Evolutionary conservation across 2,329 filamentous ascomycete species (phyloP), one percentile per base, ranked within the genome.

Genomic region (Colletotrichum melonis): DNA sequence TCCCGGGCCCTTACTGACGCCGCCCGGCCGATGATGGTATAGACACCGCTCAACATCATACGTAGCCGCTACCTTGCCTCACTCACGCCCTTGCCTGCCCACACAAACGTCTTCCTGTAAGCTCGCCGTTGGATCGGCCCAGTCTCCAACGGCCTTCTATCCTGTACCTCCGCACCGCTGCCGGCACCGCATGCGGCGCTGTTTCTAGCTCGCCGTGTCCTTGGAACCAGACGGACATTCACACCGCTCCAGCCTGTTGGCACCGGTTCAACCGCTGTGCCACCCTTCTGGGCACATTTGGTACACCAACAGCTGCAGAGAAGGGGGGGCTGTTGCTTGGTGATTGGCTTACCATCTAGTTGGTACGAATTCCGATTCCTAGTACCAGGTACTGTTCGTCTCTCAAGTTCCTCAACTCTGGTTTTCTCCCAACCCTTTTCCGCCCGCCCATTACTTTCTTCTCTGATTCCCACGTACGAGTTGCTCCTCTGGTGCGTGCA

Each of bases 311-410:
- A 64, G 54, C 42, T 60, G 58, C 54, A 66, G 11, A 59, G 63
- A 60, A 60, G 38, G 63, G 46, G 59, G 54, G 24, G 30, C 28
- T 14, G 6, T 60, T 56, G 42, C 19, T 46, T 46, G 26, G 14
- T 60, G 66, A 64, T 64, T 69, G 65, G 70, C 7, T 32, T 55
- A 59, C 70, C 70, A 22, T 35, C 19, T 54, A 54, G 42, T 68
- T 64, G 70, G 70, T 72, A 49, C 64, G 64, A 28, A 69, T 63
- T 14, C 14, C 55, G 42, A 12, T 59, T 22, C 66, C 60, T 38
- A 22, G 54, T 58, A 60, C 54, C 59, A 64, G 66, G 59, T 60
- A 69, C 32, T 30, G 26, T 56, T 24, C 38, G 16, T 16, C 14
- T 5, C 32, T 12, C 32, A 35, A 24, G 12, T 24, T 42, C 49